Base-by-base conservation (phyloP, 2,329 filamentous ascomycete genomes). In the Colletotrichum lindemuthianum region DNA sequence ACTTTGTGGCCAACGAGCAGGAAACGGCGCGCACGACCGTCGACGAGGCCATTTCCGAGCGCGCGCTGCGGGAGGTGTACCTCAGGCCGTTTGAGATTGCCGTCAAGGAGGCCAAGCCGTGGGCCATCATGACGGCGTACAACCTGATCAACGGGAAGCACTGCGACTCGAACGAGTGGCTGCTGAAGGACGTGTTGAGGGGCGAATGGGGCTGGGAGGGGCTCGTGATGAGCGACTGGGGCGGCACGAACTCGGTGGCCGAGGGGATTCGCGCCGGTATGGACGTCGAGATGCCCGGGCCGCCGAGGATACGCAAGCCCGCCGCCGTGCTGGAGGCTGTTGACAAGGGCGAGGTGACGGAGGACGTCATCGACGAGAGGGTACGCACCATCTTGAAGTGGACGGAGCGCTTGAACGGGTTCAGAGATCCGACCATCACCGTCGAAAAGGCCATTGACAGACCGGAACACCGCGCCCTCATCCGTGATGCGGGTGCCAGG, bases 131-230 rank as follows among this genome's bases (percentile, higher is more conserved):
- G 74, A 74, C 73, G 53, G 70, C 70, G 5, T 73, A 75, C 52
- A 71, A 71, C 45, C 64, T 69, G 7, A 54, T 86, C 65, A 84
- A 85, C 60, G 74, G 78, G 24, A 79, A 77, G 1, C 83, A 80
- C 66, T 76, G 79, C 4, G 85, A 83, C 66, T 77, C 84, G 66
- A 84, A 82, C 67, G 76, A 76, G 15, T 70, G 81, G 59, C 68
- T 76, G 0, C 70, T 85, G 2, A 93, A 92, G 70, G 89, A 90
- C 1, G 82, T 93, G 8, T 77, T 93, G 39, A 93, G 93, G 72
- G 90, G 92, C 67, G 90, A 93, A 72, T 78, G 92, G 4, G 90
- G 90, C 5, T 93, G 93, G 72, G 89, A 93, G 75, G 91, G 91
- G 0, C 92, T 90, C 58, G 84, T 92, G 6, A 89, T 93, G 78